A percentile compares a stretch with the other conserved stretches of the same genome.
These are phyloP conservation scores for Fusarium mexicanum DNA, from an alignment of 2,329 filamentous ascomycete species.

Conservation along the genomic window DNA sequence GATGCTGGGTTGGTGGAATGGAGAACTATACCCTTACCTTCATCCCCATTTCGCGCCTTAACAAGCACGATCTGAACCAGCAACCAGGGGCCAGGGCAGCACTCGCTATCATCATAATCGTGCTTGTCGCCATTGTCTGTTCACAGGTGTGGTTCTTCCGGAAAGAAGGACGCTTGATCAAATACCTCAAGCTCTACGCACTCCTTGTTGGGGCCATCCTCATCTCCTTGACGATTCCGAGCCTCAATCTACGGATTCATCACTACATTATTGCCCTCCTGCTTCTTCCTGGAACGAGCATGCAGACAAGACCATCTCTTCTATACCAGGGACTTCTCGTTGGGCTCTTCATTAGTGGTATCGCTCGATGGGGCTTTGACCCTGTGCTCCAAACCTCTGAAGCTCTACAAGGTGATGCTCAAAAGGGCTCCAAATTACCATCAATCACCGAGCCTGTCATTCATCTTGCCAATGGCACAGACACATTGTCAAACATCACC, in stretches of 20 bases:
- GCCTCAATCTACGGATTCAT: slow-evolving; percentile 86
- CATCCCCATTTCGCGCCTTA: slow-evolving; percentile 94
- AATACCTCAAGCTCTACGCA: slow-evolving; percentile 81
- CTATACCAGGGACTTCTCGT: slow-evolving; percentile 90
- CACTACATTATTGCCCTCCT: slow-evolving; percentile 93
- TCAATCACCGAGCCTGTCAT: slow-evolving; percentile 59
- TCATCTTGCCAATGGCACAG: slow-evolving; percentile 50
- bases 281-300: slow-evolving; percentile 84
- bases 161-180: slow-evolving; percentile 81
- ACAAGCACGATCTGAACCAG: slow-evolving; percentile 84
- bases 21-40: slow-evolving; percentile 96
- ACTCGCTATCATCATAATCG: slow-evolving; percentile 78
- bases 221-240: slow-evolving; percentile 76
- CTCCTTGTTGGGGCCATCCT: slow-evolving; percentile 74
- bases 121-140: slow-evolving; percentile 73
- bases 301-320: slow-evolving; percentile 86
- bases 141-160: slow-evolving; percentile 88
- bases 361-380: slow-evolving; percentile 94
- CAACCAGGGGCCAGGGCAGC: slow-evolving; percentile 91
- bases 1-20: slow-evolving; percentile 88
- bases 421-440: slow-evolving; percentile 70
- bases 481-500: slow-evolving; percentile 69
- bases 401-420: slow-evolving; percentile 75
- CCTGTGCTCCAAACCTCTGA: slow-evolving; percentile 84
- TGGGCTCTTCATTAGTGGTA: slow-evolving; percentile 89